Conservation (phyloP, 2,329 filamentous ascomycete genomes). For the Ambrosiella cleistominuta region DNA sequence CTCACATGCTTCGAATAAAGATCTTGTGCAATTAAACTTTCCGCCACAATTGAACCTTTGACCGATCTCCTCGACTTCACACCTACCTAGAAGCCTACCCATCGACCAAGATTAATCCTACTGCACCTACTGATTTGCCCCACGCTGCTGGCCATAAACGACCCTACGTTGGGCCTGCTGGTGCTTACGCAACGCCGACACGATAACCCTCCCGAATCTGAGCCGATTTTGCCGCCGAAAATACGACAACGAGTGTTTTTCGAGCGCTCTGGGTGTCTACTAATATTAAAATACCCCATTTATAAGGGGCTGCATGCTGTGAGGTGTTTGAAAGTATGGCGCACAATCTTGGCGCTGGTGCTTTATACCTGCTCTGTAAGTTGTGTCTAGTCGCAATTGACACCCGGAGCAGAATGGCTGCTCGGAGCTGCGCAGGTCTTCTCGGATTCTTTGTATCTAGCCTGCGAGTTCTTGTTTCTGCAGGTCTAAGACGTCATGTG, state of each 20-base stretch:
- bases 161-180: too few relatives aligned
- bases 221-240: not conserved
- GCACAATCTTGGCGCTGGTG: constrained; percentile 12
- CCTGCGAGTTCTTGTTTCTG: too few relatives aligned
- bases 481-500: too few relatives aligned
- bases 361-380: constrained; percentile 14
- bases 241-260: not conserved
- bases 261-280: not conserved
- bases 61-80: not conserved
- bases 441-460: too few relatives aligned
- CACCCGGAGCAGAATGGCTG: too few relatives aligned
- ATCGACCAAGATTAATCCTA: not conserved
- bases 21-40: not conserved
- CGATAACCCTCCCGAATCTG: not conserved
- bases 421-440: too few relatives aligned
- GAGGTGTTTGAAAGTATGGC: constrained; percentile 5
- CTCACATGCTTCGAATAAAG: not conserved
- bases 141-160: not conserved
- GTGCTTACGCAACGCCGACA: not conserved
- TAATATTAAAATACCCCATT: not conserved
- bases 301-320: not conserved
- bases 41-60: not conserved
- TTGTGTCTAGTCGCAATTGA: not conserved
- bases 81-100: not conserved
- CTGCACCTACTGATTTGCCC: not conserved